Conservation (phyloP, 805 yeast genomes). For the Komagataella populi region DNA sequence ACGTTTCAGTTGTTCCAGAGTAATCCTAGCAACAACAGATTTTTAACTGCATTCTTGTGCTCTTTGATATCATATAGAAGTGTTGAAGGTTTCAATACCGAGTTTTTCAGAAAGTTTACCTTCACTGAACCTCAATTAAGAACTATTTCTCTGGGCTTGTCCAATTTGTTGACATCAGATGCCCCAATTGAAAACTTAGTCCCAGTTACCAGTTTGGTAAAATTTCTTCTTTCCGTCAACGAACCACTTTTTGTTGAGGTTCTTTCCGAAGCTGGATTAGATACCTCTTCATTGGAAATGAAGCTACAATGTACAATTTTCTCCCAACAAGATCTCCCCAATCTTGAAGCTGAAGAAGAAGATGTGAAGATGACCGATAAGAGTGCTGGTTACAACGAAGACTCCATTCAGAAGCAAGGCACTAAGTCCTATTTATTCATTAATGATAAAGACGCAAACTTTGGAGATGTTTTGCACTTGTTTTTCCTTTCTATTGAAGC, state of each 20-base stretch:
- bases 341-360: constrained; percentile 12
- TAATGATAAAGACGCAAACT: constrained; percentile 22
- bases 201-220: constrained; percentile 15
- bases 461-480: constrained; percentile 23
- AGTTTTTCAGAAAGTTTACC: constrained; percentile 8
- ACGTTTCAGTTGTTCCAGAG: neutral
- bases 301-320: constrained; percentile 43
- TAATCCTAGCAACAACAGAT: neutral
- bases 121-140: constrained; percentile 1
- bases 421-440: constrained; percentile 18
- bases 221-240: constrained; percentile 21
- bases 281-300: constrained; percentile 35
- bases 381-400: constrained; percentile 13
- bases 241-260: constrained; percentile 24
- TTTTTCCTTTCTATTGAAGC: constrained; percentile 29
- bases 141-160: neutral
- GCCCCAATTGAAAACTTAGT: neutral
- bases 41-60: neutral
- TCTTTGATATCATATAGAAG: neutral
- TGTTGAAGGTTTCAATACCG: constrained; percentile 7
- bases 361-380: constrained; percentile 13
- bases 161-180: neutral
- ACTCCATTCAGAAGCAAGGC: constrained; percentile 8
- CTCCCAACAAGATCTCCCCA: constrained; percentile 14
- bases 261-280: constrained; percentile 19